phyloP scores from a whole-genome alignment of 805 yeast species.

The Yarrowia deformans region DNA sequence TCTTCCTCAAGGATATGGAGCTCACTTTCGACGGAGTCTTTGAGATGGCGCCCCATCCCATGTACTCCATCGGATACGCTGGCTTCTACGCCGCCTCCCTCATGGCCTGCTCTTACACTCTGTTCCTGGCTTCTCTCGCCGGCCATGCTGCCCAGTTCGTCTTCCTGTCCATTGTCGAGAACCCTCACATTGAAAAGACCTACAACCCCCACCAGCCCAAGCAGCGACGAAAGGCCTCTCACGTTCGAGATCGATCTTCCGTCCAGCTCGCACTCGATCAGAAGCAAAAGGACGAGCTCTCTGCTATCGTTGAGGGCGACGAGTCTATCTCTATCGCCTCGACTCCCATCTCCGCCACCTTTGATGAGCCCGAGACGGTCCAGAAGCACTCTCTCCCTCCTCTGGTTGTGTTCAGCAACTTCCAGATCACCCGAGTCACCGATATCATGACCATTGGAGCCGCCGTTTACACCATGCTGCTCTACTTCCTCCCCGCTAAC shows the following conservation, averaged over 20 bases:
- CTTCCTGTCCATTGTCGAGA: constrained; percentile 76
- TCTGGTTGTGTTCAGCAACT: constrained; percentile 67
- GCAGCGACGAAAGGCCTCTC: constrained; percentile 41
- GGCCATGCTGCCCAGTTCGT: constrained; percentile 83
- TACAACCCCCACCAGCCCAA: constrained; percentile 51
- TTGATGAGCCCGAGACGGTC: constrained; percentile 17
- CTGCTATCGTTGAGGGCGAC: constrained; percentile 31
- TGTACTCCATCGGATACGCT: constrained; percentile 88
- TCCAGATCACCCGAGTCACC: constrained; percentile 67
- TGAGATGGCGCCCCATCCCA: constrained; percentile 90
- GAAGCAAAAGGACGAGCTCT: background rate
- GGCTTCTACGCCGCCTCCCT: constrained; percentile 87
- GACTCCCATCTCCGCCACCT: background rate
- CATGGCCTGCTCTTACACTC: constrained; percentile 74
- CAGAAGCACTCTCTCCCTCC: constrained; percentile 43
- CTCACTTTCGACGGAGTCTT: constrained; percentile 87
- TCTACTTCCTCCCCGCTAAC: constrained; percentile 46
- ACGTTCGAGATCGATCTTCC: constrained; percentile 23
- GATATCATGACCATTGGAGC: constrained; percentile 60
- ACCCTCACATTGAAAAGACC: constrained; percentile 85
- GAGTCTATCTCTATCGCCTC: constrained; percentile 4
- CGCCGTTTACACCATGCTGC: constrained; percentile 55
- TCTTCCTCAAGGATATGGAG: constrained; percentile 74
- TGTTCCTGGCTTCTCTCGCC: constrained; percentile 69
- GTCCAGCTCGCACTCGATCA: constrained; percentile 19